A percentile compares a stretch with the other conserved stretches of the same genome.
These are phyloP conservation scores for Stenogyne calaminthoides DNA, from an alignment of 305 asterid genomes.

Conservation along the genomic window DNA sequence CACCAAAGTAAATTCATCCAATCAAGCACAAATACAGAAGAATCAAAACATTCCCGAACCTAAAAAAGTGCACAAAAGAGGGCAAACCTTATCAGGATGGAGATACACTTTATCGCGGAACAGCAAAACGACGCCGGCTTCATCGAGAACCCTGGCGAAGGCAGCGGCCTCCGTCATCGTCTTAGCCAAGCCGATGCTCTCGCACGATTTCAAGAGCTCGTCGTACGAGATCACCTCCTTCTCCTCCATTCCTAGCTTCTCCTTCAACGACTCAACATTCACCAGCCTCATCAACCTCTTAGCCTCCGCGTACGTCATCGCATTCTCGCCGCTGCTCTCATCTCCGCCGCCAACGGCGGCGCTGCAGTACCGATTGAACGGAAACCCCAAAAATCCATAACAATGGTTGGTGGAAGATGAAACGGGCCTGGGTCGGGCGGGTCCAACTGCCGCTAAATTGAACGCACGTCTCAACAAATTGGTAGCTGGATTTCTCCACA, in stretches of 20 bases:
- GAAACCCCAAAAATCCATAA: slow-evolving; percentile 27
- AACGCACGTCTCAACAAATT: slow-evolving; percentile 35
- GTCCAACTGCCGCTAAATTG: slow-evolving; percentile 18
- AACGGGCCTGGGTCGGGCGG: slow-evolving; percentile 20
- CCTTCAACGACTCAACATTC: slow-evolving; percentile 79
- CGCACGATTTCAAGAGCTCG: slow-evolving; percentile 75
- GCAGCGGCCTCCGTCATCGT: slow-evolving; percentile 70
- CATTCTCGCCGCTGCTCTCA: slow-evolving; percentile 30
- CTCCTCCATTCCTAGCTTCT: slow-evolving; percentile 73
- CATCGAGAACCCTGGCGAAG: slow-evolving; percentile 84
- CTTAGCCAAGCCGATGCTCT: slow-evolving; percentile 74
- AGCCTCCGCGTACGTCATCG: slow-evolving; percentile 76
- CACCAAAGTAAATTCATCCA: slow-evolving; percentile 27
- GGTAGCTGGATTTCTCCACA: slow-evolving; percentile 44
- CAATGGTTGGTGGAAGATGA: not conserved
- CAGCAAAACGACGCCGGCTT: slow-evolving; percentile 86
- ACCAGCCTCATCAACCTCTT: slow-evolving; percentile 92
- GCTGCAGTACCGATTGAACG: slow-evolving; percentile 34
- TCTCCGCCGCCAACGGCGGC: slow-evolving; percentile 35
- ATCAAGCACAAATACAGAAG: not conserved
- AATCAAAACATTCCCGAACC: not conserved
- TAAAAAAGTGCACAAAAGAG: not conserved
- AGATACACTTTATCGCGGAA: slow-evolving; percentile 91
- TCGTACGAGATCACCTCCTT: slow-evolving; percentile 70
- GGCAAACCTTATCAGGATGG: slow-evolving; percentile 78